Percentiles rank a stretch among this genome's conserved stretches.
Conservation (phyloP, 768 basidiomycete genomes). For the Pilatotrama ljubarskyi region DNA sequence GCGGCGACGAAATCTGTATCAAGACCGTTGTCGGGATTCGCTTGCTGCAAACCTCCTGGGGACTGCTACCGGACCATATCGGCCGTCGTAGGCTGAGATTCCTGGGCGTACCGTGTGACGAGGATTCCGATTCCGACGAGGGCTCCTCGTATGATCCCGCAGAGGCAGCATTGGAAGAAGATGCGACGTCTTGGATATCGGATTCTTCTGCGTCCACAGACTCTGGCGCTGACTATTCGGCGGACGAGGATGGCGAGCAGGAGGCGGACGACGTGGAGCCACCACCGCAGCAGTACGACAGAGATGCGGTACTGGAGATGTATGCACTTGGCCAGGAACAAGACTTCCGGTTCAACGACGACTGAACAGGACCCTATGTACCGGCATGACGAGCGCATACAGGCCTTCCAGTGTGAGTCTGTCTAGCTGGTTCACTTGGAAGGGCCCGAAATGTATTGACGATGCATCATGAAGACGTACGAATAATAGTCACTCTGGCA, state of each 20-base stretch:
- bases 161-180: background rate
- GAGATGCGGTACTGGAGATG: background rate
- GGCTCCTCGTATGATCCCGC: background rate
- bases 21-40: background rate
- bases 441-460: too few relatives aligned
- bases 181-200: background rate
- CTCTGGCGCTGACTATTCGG: too few relatives aligned
- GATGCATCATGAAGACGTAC: too few relatives aligned
- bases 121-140: background rate
- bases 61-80: background rate
- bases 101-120: background rate
- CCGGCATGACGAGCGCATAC: too few relatives aligned
- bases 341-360: background rate
- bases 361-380: too few relatives aligned
- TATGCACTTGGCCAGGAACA: background rate
- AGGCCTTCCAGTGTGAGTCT: too few relatives aligned
- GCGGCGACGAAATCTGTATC: background rate
- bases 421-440: too few relatives aligned
- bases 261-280: background rate
- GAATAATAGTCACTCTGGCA: too few relatives aligned
- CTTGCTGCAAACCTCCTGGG: background rate
- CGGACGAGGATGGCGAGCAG: background rate
- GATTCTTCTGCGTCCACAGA: too few relatives aligned
- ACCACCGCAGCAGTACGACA: background rate
- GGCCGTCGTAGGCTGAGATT: background rate